Evolutionary conservation across 2,329 filamentous ascomycete species (phyloP), one percentile per base, ranked within the genome.

Genomic region (Aspergillus phoenicis): DNA sequence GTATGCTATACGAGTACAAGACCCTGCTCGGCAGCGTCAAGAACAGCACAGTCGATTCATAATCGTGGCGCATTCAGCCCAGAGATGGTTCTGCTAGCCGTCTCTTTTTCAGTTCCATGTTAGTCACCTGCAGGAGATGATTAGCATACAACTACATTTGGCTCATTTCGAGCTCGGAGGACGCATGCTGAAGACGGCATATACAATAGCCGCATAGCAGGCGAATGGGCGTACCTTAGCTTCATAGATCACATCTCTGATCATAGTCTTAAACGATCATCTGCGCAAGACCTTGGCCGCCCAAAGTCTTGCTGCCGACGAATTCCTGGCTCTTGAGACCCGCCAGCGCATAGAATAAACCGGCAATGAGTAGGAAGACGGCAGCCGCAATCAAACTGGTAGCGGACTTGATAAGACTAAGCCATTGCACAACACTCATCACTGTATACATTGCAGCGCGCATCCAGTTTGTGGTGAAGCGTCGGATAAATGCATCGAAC

Each of bases 401-500:
- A 8, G 85, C 76, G 51, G 79, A 75, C 22, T 81, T 72, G 62
- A 90, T 83, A 65, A 93, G 81, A 75, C 91, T 96, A 61, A 96
- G 81, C 86, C 91, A 98, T 78, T 97, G 93, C 49, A 96, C 77
- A 54, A 89, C 73, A 69, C 87, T 90, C 90, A 98, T 94, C 75
- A 86, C 80, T 60, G 81, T 79, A 80, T 99, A 99, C 74, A 96
- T 89, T 60, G 83, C 90, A 20, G 94, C 94, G 79, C 95, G 93
- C 89, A 95, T 96, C 82, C 93, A 98, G 83, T 97, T 98, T 62
- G 93, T 96, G 65, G 92, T 92, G 82, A 99, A 91, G 73, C 87
- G 89, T 78, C 94, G 93, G 78, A 99, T 94, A 75, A 93, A 89
- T 67, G 81, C 82, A 77, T 99, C 95, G 81, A 99, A 99, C 66